A percentile compares a stretch with the other conserved stretches of the same genome.
Conservation (phyloP, 371 early-diverging fungal genomes). For the Mucor saturninus region DNA sequence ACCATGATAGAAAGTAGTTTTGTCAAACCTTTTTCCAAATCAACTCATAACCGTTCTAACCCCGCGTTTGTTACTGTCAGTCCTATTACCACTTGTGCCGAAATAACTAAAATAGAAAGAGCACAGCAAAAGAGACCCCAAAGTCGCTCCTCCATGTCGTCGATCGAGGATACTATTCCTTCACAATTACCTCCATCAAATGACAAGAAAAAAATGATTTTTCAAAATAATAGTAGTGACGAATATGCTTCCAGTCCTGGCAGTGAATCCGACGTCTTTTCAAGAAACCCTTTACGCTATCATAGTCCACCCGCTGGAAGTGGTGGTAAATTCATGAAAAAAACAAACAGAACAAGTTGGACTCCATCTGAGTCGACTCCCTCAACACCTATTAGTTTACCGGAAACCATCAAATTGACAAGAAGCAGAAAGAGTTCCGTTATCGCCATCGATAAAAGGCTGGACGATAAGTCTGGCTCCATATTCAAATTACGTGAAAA, state of each 20-base stretch:
- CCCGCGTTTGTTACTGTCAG: conserved; percentile 26
- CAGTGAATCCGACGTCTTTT: conserved; percentile 10
- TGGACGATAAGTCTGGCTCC: conserved; percentile 10
- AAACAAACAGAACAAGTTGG: conserved; percentile 38
- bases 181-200: background rate
- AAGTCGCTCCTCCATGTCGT: conserved; percentile 11
- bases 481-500: conserved; percentile 14
- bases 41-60: conserved; percentile 12
- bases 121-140: background rate
- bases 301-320: conserved; percentile 34
- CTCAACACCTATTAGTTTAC: conserved; percentile 27
- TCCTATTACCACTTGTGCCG: conserved; percentile 26
- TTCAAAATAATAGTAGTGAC: conserved; percentile 7
- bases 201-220: conserved; percentile 4
- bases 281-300: conserved; percentile 23
- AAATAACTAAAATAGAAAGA: conserved; percentile 21
- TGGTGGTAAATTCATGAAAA: conserved; percentile 37
- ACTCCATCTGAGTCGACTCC: conserved; percentile 16
- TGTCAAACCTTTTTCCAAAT: conserved; percentile 13
- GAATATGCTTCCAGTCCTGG: conserved; percentile 23
- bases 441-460: background rate
- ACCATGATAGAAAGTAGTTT: background rate
- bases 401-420: conserved; percentile 14
- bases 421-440: conserved; percentile 18
- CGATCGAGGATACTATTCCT: conserved; percentile 2